These are phyloP conservation scores for Colletotrichum cuscutae DNA, from an alignment of 2,329 filamentous ascomycete species.

Conservation along the genomic window DNA sequence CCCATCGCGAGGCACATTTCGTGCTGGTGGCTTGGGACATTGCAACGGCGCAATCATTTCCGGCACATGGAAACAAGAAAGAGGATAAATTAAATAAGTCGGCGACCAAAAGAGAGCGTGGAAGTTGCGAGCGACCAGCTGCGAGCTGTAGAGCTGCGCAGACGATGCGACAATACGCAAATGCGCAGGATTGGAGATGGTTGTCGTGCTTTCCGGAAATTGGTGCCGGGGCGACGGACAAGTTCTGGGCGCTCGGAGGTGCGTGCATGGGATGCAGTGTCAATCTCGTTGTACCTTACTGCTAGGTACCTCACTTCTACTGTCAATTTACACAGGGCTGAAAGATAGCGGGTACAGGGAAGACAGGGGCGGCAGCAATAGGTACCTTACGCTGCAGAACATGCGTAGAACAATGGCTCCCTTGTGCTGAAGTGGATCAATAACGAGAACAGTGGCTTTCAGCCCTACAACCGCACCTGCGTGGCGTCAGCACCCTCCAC, in stretches of 20 bases:
- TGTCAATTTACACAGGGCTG: conserved; percentile 1
- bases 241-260: background rate
- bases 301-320: background rate
- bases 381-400: background rate
- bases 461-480: background rate
- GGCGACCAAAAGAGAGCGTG: background rate
- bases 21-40: conserved; percentile 43
- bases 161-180: conserved; percentile 5
- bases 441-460: background rate
- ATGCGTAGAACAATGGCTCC: background rate
- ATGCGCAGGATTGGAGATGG: conserved; percentile 2
- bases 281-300: background rate
- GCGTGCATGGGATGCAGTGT: background rate
- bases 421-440: background rate
- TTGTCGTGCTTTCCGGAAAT: background rate
- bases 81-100: background rate
- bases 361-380: background rate
- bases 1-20: conserved; percentile 63
- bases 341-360: background rate
- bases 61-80: background rate
- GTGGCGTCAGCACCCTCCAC: background rate
- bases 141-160: conserved; percentile 3
- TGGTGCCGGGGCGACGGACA: background rate
- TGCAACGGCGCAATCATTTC: conserved; percentile 17
- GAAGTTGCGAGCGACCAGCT: background rate